phyloP scores from a whole-genome alignment of 495 filamentous ascomycete genomes.

The Glarea lozoyensis region DNA sequence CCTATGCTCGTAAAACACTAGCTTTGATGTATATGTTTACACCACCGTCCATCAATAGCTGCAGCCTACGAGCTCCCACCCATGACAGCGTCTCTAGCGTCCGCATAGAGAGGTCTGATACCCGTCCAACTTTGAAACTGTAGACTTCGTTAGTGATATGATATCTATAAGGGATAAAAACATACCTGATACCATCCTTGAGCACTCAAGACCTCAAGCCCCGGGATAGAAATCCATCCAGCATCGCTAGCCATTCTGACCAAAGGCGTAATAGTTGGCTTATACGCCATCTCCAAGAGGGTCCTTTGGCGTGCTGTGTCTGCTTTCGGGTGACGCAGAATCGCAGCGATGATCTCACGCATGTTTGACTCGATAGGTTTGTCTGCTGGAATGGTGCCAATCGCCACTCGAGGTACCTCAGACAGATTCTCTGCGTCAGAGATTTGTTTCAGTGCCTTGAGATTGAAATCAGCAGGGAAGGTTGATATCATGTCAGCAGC shows the following conservation, averaged over 20 bases:
- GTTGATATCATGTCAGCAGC: conserved; percentile 54
- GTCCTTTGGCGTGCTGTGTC: conserved; percentile 39
- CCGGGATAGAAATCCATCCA: conserved; percentile 82
- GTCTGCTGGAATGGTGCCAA: conserved; percentile 88
- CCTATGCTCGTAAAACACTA: no score
- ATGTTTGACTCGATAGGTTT: conserved; percentile 68
- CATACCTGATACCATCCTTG: conserved; percentile 71
- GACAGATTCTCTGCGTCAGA: conserved; percentile 38
- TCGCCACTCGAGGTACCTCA: conserved; percentile 57
- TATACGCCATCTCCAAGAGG: conserved; percentile 95
- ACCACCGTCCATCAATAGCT: no score
- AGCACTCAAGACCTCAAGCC: conserved; percentile 81
- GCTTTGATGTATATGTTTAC: no score
- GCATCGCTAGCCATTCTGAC: conserved; percentile 75
- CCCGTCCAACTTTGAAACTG: conserved; percentile 74
- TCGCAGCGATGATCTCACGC: conserved; percentile 52
- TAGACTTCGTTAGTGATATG: neutral
- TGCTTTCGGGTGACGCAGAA: conserved; percentile 48
- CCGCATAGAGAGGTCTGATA: conserved; percentile 58
- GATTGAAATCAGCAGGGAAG: conserved; percentile 69
- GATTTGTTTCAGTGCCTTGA: conserved; percentile 50
- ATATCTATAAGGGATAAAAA: neutral
- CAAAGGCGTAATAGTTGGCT: conserved; percentile 69
- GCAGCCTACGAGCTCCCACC: no score
- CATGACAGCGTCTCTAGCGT: conserved; percentile 47